phyloP scores from a whole-genome alignment of 495 filamentous ascomycete species.

The Rusavskia elegans region DNA sequence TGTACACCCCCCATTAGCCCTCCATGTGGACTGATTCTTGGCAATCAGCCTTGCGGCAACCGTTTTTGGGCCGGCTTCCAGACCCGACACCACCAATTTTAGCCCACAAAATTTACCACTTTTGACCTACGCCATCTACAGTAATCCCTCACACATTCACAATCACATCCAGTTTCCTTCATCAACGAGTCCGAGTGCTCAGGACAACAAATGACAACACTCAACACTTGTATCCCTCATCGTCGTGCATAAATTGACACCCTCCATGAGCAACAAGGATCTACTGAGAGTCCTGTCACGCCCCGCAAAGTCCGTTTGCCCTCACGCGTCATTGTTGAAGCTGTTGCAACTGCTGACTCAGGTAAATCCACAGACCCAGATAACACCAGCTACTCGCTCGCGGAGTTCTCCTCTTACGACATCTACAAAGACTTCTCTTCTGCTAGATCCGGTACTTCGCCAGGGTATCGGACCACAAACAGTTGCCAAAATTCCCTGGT shows the following conservation, averaged over 20 bases:
- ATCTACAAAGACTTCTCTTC: slow-evolving; percentile 51
- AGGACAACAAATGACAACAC: too few species aligned
- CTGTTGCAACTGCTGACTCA: not conserved
- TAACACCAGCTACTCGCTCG: slow-evolving; percentile 44
- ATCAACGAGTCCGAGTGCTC: too few species aligned
- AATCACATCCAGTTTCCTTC: too few species aligned
- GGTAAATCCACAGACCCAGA: slow-evolving; percentile 52
- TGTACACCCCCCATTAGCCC: too few species aligned
- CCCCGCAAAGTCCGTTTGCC: slow-evolving; percentile 68
- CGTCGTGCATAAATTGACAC: slow-evolving; percentile 2
- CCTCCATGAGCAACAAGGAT: slow-evolving; percentile 84
- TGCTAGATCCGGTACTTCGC: slow-evolving; percentile 81
- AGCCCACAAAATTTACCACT: too few species aligned
- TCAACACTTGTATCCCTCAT: too few species aligned
- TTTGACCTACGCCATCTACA: too few species aligned
- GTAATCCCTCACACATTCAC: too few species aligned
- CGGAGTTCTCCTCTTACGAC: slow-evolving; percentile 7
- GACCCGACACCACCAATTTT: too few species aligned
- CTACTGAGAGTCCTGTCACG: slow-evolving; percentile 90
- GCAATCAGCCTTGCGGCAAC: too few species aligned
- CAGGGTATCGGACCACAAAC: slow-evolving; percentile 61
- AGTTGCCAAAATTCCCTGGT: slow-evolving; percentile 74
- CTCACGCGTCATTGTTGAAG: slow-evolving; percentile 2
- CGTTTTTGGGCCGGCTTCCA: too few species aligned
- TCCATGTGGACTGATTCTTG: too few species aligned